phyloP scores from a whole-genome alignment of 768 basidiomycete species.

The Pilatotrama ljubarskyi region DNA sequence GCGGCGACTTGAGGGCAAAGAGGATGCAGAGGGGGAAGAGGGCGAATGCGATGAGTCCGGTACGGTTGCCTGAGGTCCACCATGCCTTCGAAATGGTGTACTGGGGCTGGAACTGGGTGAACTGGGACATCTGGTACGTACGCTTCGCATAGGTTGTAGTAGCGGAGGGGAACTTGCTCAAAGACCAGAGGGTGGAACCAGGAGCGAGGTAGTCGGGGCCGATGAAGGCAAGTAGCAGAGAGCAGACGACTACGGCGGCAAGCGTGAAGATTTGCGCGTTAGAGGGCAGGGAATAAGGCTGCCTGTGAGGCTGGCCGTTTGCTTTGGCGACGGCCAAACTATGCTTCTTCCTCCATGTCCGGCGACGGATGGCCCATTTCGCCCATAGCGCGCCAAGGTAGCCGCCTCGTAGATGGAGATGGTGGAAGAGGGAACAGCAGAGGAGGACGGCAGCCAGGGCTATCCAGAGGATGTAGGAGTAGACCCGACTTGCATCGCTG shows the following conservation, averaged over 20 bases:
- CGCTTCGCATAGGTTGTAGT: conserved; percentile 21
- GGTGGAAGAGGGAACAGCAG: conserved; percentile 43
- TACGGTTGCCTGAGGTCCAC: conserved; percentile 70
- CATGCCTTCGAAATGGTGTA: conserved; percentile 66
- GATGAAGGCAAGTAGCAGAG: conserved; percentile 50
- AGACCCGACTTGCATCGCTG: conserved; percentile 51
- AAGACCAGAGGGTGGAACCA: conserved; percentile 41
- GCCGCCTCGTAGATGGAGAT: conserved; percentile 43
- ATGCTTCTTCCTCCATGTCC: conserved; percentile 57
- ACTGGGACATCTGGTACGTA: conserved; percentile 34
- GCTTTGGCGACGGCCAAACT: conserved; percentile 37
- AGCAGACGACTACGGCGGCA: conserved; percentile 41
- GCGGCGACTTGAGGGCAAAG: conserved; percentile 68
- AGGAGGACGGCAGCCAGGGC: conserved; percentile 44
- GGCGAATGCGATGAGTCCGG: conserved; percentile 71
- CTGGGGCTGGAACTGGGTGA: conserved; percentile 44
- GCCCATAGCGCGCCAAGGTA: conserved; percentile 53
- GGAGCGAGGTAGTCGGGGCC: conserved; percentile 73
- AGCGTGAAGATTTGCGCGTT: conserved; percentile 62
- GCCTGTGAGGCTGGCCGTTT: conserved; percentile 38
- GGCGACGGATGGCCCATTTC: conserved; percentile 57
- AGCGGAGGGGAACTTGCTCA: conserved; percentile 30
- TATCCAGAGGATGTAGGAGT: conserved; percentile 64
- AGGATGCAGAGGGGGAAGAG: conserved; percentile 70
- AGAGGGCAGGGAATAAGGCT: conserved; percentile 54